A percentile compares a stretch with the other conserved stretches of the same genome.
Evolutionary conservation across 331 rosid genomes (phyloP).

Genomic region (Rosa hybrid): DNA sequence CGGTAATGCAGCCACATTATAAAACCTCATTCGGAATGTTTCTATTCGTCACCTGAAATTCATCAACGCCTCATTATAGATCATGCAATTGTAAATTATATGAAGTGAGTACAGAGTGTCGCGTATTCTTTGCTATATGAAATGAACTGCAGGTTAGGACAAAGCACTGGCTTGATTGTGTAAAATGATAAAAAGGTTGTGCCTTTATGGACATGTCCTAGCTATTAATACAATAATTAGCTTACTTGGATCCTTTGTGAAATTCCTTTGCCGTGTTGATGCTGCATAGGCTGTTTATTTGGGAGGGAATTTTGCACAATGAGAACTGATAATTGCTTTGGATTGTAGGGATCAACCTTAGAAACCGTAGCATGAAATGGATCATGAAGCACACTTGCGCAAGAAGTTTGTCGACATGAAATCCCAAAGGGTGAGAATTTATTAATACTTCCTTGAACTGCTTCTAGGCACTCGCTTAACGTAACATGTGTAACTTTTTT

Average conservation of each 20-base stretch:
- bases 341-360: slow-evolving; percentile 25
- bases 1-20: not conserved
- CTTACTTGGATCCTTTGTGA: not conserved
- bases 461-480: not conserved
- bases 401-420: slow-evolving; percentile 44
- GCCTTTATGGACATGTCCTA: not conserved
- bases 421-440: slow-evolving; percentile 44
- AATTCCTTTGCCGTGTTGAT: not conserved
- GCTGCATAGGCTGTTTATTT: not conserved
- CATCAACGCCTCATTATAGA: not conserved
- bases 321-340: slow-evolving; percentile 12
- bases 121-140: not conserved
- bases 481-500: not conserved
- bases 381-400: slow-evolving; percentile 30
- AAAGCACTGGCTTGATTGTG: not conserved
- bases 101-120: not conserved
- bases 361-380: slow-evolving; percentile 33
- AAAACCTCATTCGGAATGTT: not conserved
- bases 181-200: not conserved
- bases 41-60: not conserved
- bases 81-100: not conserved
- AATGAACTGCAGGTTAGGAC: not conserved
- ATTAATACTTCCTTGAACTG: not conserved
- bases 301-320: slow-evolving; percentile 3
- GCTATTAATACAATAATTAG: not conserved